Evolutionary conservation across 148 eudicot genomes (phyloP), one percentile per base, ranked within the genome.

Genomic region (Rhododendron griersonianum): DNA sequence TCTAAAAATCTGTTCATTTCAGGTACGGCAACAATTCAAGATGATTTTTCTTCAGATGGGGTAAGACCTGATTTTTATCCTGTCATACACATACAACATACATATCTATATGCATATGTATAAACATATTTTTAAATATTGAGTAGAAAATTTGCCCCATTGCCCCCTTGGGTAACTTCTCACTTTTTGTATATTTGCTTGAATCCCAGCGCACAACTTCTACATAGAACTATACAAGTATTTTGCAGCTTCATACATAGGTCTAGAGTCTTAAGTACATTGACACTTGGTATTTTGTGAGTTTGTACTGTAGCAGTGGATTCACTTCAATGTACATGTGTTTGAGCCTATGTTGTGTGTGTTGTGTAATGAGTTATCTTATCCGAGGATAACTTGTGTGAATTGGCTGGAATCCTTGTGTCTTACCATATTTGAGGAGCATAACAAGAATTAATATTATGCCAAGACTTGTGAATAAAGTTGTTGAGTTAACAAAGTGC

Each of bases 41-140:
- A 95, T 87, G 91, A 97, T 97, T 85, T 96, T 96, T 88, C 92
- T 90, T 82, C 95, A 93, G 81, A 93, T 95, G 98, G 98, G 96
- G 98, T 95, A 93, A 82, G 91, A 81, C 39, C n/a, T 76, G 51
- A 25, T 76, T 50, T 13, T 86, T 63, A 2, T 65, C 77, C 63
- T 65, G 41, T 78, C 83, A 13, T 85, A 53, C 37, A 67, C 30
- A 44, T 39, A 6, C 50, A n/a, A 25, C 30, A 3, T 28, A 11
- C 74, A 0, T 5, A 53, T 6, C 25, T 19, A 59, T 7, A 19
- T 59, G 7, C 2, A 1, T 5, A 59, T 19, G 65, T 19, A 21
- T 59, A 21, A 5, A 6, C 65, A 59, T 3, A 59, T 57, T 4
- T 4, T 16, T 18, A 57, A 57, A 21, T 4, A 57, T 21, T 19